Evolutionary conservation across 1,139 yeast genomes (phyloP).

Genomic region (Candida tunisiensis): DNA sequence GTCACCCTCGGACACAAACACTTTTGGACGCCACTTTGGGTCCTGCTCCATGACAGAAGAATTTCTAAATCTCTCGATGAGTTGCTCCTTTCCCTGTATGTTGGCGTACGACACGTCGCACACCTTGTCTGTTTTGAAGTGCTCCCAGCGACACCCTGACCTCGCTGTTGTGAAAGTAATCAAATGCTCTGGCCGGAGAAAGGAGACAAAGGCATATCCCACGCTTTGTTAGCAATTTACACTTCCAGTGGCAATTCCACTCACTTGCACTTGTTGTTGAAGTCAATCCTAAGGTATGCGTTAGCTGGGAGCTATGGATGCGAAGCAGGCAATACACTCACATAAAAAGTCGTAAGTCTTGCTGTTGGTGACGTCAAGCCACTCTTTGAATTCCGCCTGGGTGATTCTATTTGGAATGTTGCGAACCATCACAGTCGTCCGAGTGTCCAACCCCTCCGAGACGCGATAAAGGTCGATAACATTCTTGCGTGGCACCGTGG

Average conservation of each 20-base stretch:
- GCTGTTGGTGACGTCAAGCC: slow-evolving; percentile 28
- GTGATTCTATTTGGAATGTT: slow-evolving; percentile 34
- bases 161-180: slow-evolving; percentile 27
- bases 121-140: slow-evolving; percentile 29
- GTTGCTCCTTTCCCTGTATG: slow-evolving; percentile 28
- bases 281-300: slow-evolving; percentile 30
- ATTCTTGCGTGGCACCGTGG: slow-evolving; percentile 17
- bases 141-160: slow-evolving; percentile 29
- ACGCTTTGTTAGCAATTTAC: too few species aligned
- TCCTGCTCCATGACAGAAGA: slow-evolving; percentile 32
- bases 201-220: slow-evolving; percentile 36
- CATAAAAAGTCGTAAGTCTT: slow-evolving; percentile 39
- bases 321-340: slow-evolving; percentile 9
- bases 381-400: slow-evolving; percentile 26
- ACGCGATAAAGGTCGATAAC: slow-evolving; percentile 22
- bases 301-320: slow-evolving; percentile 3
- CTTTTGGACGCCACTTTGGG: slow-evolving; percentile 19
- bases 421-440: slow-evolving; percentile 33
- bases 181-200: slow-evolving; percentile 26
- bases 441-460: slow-evolving; percentile 23
- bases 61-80: slow-evolving; percentile 29
- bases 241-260: too few species aligned
- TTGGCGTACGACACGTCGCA: slow-evolving; percentile 34
- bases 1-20: too few species aligned
- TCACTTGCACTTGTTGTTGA: slow-evolving; percentile 32